Evolutionary conservation across 495 filamentous ascomycete species (phyloP), one percentile per base, ranked within the genome.

Genomic region (Penicillium daleae): DNA sequence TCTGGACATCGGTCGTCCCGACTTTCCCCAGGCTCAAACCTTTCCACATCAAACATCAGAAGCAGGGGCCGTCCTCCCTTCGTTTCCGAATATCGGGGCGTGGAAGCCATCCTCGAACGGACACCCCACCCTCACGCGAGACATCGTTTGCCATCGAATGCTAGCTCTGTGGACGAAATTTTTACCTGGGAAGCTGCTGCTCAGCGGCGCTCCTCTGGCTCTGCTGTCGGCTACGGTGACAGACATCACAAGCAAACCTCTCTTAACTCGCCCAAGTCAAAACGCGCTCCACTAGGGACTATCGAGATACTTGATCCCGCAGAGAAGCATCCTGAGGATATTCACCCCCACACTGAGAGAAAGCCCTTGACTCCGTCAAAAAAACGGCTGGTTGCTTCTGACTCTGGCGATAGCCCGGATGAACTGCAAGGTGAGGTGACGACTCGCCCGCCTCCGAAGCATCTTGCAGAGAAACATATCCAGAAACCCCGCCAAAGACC

Each of bases 361-460:
- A 29, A 56, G 0, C 33, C 26, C 12, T 21, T 12, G 46, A 22
- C 57, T 8, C 49, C 48, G 15, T 26, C 46, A 17, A 63, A 67
- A 62, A 59, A 37, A 6, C 48, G 40, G 19, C 64, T 46, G 13
- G 61, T 57, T 17, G 15, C 9, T 19, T 66, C 56, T 6, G 65
- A 69, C 24, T 44, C 60, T 9, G 72, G 71, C 19, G 77, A 80
- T 39, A 82, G 80, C 52, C 66, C 76, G 3, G 81, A 83, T 69
- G 80, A 80, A 58, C 59, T 83, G 2, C 80, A 82, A 50, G 76
- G 73, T 6, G 78, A 69, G 12, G 72, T 68, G 40, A 78, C 76
- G 0, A 74, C 76, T 49, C 49, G 56, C 6, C 67, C 68, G 40
- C 27, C 66, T n/a, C 71, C 68, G 1, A 67, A 50, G 21, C 33